Evolutionary conservation across 257 asterid genomes (phyloP).

Genomic region (Nicotiana sylvestris): DNA sequence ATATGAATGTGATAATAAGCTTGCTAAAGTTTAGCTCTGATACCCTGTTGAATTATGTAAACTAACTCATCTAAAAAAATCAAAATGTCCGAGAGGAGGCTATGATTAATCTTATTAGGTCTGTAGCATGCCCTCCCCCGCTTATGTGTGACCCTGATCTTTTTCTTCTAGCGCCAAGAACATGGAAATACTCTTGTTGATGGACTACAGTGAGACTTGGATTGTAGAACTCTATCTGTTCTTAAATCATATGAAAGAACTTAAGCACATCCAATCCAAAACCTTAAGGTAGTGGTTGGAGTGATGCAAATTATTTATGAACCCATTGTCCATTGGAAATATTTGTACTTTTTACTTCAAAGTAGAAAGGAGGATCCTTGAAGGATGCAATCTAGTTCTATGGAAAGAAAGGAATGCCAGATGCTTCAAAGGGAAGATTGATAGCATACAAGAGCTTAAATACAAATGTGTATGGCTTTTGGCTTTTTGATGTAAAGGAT

Average conservation of each 20-base stretch:
- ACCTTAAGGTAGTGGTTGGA: neutral
- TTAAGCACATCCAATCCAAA: neutral
- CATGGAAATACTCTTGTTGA: neutral
- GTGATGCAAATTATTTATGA: neutral
- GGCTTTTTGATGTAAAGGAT: neutral
- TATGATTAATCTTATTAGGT: neutral
- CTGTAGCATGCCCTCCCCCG: neutral
- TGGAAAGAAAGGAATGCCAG: neutral
- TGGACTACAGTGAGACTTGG: neutral
- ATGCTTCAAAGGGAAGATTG: neutral
- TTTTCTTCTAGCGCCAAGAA: neutral
- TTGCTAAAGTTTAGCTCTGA: neutral
- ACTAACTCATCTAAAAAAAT: neutral
- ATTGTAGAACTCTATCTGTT: neutral
- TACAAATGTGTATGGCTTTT: neutral
- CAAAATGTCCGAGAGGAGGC: neutral
- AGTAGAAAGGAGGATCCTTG: constrained; percentile 3
- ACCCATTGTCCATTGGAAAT: neutral
- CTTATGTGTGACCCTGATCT: neutral
- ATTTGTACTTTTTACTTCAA: neutral
- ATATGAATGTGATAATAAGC: neutral
- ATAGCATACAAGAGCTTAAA: neutral
- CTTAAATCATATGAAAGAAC: neutral
- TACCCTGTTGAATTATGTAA: neutral
- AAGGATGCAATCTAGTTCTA: neutral